Percentiles rank a stretch among this genome's conserved stretches.
Conservation (phyloP, 768 basidiomycete species). For the Boletus reticuloceps region DNA sequence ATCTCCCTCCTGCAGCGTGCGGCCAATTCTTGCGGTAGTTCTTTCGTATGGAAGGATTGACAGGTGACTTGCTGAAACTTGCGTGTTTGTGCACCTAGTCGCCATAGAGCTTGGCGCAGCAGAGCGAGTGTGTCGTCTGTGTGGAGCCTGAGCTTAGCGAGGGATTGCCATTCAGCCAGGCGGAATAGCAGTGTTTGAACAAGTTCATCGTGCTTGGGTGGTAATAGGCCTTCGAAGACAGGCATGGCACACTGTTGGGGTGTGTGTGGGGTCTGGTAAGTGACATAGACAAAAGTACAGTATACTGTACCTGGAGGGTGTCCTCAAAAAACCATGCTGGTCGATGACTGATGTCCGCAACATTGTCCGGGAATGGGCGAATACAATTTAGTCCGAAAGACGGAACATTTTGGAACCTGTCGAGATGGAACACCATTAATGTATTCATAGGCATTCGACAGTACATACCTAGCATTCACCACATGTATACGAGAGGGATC, state of each 20-base stretch:
- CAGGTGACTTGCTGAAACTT: neutral
- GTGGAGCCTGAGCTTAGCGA: neutral
- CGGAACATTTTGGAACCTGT: neutral
- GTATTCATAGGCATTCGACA: no score
- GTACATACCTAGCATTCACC: no score
- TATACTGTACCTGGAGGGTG: conserved; percentile 8
- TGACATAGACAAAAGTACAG: neutral
- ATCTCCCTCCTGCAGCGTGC: neutral
- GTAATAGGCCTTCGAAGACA: conserved; percentile 38
- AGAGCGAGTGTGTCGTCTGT: neutral
- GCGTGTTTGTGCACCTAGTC: neutral
- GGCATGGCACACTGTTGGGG: conserved; percentile 34
- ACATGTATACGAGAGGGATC: no score
- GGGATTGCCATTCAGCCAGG: conserved; percentile 16
- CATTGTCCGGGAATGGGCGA: conserved; percentile 33
- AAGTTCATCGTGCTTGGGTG: conserved; percentile 17
- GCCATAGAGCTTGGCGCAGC: neutral
- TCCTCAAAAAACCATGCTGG: conserved; percentile 10
- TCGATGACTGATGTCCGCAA: conserved; percentile 37
- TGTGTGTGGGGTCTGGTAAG: neutral
- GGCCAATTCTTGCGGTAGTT: neutral
- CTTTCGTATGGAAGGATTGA: neutral
- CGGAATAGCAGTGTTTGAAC: conserved; percentile 23
- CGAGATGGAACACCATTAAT: no score
- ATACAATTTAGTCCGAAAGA: conserved; percentile 26